These are phyloP conservation scores for Beta corolliflora DNA, from an alignment of 179 eudicot species.

Conservation along the genomic window DNA sequence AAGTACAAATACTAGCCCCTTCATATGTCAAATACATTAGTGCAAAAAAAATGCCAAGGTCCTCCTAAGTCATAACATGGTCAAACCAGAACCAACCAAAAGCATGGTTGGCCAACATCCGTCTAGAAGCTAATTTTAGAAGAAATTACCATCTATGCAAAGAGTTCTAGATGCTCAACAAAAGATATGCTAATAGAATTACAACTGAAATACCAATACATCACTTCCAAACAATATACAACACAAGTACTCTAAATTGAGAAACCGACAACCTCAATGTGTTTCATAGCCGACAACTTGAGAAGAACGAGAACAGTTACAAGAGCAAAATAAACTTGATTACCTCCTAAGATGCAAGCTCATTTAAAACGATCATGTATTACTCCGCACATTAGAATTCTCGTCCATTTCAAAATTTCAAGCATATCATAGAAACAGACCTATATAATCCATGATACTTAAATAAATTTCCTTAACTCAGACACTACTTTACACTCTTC, in stretches of 20 bases:
- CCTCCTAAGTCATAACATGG: slow-evolving; percentile 6
- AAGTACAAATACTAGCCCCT: not conserved
- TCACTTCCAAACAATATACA: not conserved
- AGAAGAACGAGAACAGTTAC: not conserved
- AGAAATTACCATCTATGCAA: not conserved
- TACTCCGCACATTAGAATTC: not conserved
- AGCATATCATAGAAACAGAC: not conserved
- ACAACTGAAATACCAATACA: not conserved
- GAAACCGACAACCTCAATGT: not conserved
- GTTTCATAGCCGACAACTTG: slow-evolving; percentile 4
- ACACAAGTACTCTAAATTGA: not conserved
- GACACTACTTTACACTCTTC: slow-evolving; percentile 13
- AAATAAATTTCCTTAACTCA: not conserved
- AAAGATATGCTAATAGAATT: not conserved
- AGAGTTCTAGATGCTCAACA: not conserved
- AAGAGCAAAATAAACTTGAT: not conserved
- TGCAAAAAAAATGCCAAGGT: slow-evolving; percentile 3
- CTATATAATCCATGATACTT: not conserved
- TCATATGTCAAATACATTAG: not conserved
- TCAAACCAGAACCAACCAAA: slow-evolving; percentile 38
- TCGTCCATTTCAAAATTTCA: not conserved
- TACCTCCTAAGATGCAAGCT: too few relatives aligned
- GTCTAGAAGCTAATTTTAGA: slow-evolving; percentile 4
- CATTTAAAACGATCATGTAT: too few relatives aligned
- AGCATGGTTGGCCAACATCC: slow-evolving; percentile 39